phyloP scores from a whole-genome alignment of 768 basidiomycete genomes.

The Pisolithus albus region DNA sequence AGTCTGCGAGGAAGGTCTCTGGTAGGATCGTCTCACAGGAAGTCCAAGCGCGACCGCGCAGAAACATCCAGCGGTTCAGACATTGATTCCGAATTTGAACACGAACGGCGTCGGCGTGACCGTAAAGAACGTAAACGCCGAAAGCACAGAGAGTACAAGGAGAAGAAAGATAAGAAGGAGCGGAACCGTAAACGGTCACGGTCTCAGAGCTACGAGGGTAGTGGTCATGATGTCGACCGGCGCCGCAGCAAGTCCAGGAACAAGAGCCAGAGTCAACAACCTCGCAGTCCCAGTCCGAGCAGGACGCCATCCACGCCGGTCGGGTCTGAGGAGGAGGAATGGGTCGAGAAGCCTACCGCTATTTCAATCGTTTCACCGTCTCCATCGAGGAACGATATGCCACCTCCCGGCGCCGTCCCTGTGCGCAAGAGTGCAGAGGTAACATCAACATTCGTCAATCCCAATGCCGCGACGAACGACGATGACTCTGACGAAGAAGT shows the following conservation, averaged over 20 bases:
- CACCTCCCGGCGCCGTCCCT: slow-evolving; percentile 17
- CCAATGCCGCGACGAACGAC: slow-evolving; percentile 19
- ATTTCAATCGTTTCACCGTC: slow-evolving; percentile 21
- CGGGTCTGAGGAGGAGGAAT: slow-evolving; percentile 41
- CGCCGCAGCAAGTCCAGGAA: slow-evolving; percentile 20
- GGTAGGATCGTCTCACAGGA: slow-evolving; percentile 46
- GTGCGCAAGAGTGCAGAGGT: slow-evolving; percentile 1
- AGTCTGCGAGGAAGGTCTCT: slow-evolving; percentile 43
- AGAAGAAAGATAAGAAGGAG: slow-evolving; percentile 34
- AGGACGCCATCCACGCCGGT: slow-evolving; percentile 24
- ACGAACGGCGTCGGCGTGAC: slow-evolving; percentile 50
- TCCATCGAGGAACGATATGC: slow-evolving; percentile 17
- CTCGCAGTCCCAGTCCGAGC: slow-evolving; percentile 27
- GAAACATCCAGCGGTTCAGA: slow-evolving; percentile 33
- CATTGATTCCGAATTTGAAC: slow-evolving; percentile 40
- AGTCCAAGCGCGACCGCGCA: slow-evolving; percentile 53
- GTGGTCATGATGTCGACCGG: slow-evolving; percentile 28
- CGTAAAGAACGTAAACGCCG: slow-evolving; percentile 55
- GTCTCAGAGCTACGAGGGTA: slow-evolving; percentile 30
- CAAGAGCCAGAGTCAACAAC: slow-evolving; percentile 27
- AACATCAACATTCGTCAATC: background rate
- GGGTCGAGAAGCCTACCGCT: slow-evolving; percentile 54
- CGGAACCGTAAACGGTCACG: slow-evolving; percentile 28
- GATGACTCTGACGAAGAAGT: slow-evolving; percentile 60
- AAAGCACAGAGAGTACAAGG: slow-evolving; percentile 41